phyloP scores from a whole-genome alignment of 2,329 filamentous ascomycete genomes.

The Microcera coccophila region DNA sequence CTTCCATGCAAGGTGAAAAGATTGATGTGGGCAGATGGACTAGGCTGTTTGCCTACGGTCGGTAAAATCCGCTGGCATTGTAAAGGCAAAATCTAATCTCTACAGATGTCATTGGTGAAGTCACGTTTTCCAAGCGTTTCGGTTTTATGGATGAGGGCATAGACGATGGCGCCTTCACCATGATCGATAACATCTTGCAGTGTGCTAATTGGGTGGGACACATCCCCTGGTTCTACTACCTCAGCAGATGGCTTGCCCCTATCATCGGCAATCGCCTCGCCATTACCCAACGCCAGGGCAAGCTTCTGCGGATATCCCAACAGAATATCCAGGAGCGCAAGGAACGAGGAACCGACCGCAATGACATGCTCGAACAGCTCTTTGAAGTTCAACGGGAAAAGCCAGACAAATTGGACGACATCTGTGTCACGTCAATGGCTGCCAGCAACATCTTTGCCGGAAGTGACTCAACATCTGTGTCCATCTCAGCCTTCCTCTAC shows the following conservation, averaged over 20 bases:
- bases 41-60: conserved; percentile 71
- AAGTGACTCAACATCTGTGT: conserved; percentile 66
- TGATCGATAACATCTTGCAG: conserved; percentile 69
- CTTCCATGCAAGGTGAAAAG: too few species aligned
- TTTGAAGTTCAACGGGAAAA: too few species aligned
- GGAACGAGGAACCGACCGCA: too few species aligned
- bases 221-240: conserved; percentile 55
- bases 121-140: conserved; percentile 69
- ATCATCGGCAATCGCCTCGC: conserved; percentile 49
- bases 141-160: conserved; percentile 70
- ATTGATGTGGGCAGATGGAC: conserved; percentile 34
- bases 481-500: conserved; percentile 68
- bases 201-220: conserved; percentile 62
- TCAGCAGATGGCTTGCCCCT: background rate
- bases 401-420: too few species aligned
- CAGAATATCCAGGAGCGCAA: conserved; percentile 61
- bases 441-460: too few species aligned
- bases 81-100: too few species aligned
- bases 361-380: too few species aligned
- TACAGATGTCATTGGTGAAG: conserved; percentile 74
- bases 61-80: too few species aligned
- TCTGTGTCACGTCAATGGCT: too few species aligned
- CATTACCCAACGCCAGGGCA: conserved; percentile 70
- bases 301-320: conserved; percentile 60
- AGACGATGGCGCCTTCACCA: too few species aligned